Evolutionary conservation across 257 asterid species (phyloP).

Genomic region (Solanum pennellii): DNA sequence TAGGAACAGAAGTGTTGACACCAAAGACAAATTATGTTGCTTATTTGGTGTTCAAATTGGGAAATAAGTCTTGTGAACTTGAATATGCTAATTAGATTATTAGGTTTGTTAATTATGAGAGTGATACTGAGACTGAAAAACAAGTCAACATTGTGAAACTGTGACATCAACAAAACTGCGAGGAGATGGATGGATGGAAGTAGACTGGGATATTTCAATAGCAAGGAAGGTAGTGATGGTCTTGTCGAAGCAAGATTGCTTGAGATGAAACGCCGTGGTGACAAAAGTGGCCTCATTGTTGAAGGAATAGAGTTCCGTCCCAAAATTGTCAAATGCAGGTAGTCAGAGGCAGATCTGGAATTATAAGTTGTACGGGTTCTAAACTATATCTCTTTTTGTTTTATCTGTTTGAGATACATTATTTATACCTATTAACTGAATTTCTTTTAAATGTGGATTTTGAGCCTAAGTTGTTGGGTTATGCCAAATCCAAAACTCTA

Average conservation of each 20-base stretch:
- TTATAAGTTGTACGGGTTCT: neutral
- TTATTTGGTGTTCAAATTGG: constrained; percentile 34
- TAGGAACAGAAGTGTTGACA: constrained; percentile 22
- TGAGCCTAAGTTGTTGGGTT: neutral
- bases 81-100: constrained; percentile 22
- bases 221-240: neutral
- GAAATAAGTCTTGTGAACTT: constrained; percentile 22
- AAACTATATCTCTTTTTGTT: neutral
- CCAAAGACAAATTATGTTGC: constrained; percentile 33
- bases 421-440: neutral
- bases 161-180: neutral
- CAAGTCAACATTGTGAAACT: neutral
- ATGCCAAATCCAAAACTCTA: neutral
- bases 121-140: neutral
- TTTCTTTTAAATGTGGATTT: neutral
- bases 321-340: neutral
- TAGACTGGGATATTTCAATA: constrained; percentile 21
- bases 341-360: neutral
- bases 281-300: neutral
- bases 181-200: constrained; percentile 45
- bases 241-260: neutral
- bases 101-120: constrained; percentile 5
- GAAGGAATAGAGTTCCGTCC: neutral
- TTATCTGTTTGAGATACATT: neutral
- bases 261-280: neutral